Conservation (phyloP, 345 rosid species). For the Erucastrum elatum region DNA sequence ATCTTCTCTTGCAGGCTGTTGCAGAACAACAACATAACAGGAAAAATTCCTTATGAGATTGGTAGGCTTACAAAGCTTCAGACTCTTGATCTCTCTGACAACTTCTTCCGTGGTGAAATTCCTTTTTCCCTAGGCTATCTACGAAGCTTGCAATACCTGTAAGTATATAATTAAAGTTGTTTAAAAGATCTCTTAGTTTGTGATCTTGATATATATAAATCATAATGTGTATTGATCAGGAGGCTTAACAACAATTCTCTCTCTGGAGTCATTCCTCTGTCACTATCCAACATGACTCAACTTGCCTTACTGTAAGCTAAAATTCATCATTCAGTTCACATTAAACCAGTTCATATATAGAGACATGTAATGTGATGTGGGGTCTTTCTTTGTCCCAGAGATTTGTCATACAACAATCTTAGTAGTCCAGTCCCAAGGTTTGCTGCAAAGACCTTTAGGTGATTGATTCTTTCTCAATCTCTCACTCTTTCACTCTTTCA, state of each 20-base stretch:
- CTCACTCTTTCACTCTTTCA: background rate
- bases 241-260: slow-evolving; percentile 92
- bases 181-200: background rate
- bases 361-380: background rate
- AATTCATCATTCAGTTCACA: background rate
- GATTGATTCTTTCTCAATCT: slow-evolving; percentile 30
- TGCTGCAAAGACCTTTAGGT: slow-evolving; percentile 93
- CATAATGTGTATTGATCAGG: slow-evolving; percentile 45
- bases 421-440: slow-evolving; percentile 85
- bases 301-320: slow-evolving; percentile 80
- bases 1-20: slow-evolving; percentile 50
- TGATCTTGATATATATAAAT: slow-evolving; percentile 4
- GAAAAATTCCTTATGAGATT: slow-evolving; percentile 71
- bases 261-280: slow-evolving; percentile 63
- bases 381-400: slow-evolving; percentile 47
- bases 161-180: slow-evolving; percentile 30
- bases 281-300: slow-evolving; percentile 80
- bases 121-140: slow-evolving; percentile 68
- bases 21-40: slow-evolving; percentile 94
- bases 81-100: slow-evolving; percentile 90
- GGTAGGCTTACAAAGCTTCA: slow-evolving; percentile 71
- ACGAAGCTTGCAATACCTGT: slow-evolving; percentile 79
- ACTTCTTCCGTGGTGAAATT: slow-evolving; percentile 67
- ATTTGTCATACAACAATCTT: slow-evolving; percentile 89
- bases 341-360: background rate